These are phyloP conservation scores for Phytopythium montanum DNA, from an alignment of 352 stramenopile species.

Conservation along the genomic window DNA sequence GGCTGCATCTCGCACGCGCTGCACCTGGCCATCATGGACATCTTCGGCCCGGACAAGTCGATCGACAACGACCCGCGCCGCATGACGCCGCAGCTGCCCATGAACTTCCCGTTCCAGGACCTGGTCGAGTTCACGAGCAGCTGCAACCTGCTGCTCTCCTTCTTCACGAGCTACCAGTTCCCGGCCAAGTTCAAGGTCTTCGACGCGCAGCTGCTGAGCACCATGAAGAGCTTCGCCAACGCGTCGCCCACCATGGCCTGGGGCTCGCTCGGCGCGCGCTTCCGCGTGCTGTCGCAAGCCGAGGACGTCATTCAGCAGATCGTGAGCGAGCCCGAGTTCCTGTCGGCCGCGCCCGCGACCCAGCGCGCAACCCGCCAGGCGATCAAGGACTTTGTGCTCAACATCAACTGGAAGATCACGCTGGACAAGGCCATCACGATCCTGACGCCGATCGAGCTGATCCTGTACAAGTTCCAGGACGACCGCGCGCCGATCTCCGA, in stretches of 20 bases:
- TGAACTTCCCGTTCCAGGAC: conserved; percentile 80
- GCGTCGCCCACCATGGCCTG: conserved; percentile 58
- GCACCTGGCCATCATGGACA: conserved; percentile 79
- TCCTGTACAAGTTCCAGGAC: conserved; percentile 84
- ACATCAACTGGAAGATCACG: conserved; percentile 77
- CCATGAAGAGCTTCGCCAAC: conserved; percentile 75
- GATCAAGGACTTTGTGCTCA: conserved; percentile 74
- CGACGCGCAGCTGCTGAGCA: conserved; percentile 61
- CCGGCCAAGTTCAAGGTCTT: conserved; percentile 73
- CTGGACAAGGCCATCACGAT: conserved; percentile 80
- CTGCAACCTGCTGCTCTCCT: conserved; percentile 71
- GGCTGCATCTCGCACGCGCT: conserved; percentile 80
- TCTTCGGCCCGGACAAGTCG: conserved; percentile 68
- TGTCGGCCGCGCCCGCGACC: conserved; percentile 35
- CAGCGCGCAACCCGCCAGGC: conserved; percentile 49
- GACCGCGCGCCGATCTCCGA: conserved; percentile 75
- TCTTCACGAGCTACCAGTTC: conserved; percentile 84
- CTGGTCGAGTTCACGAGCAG: conserved; percentile 72
- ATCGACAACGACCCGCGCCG: conserved; percentile 67
- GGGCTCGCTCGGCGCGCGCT: conserved; percentile 62
- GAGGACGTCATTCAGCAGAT: conserved; percentile 77
- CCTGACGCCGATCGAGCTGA: conserved; percentile 71
- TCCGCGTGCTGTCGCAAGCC: conserved; percentile 58
- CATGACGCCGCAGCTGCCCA: conserved; percentile 57
- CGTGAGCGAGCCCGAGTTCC: conserved; percentile 62